These are phyloP conservation scores for Zygosaccharomyces rouxii DNA, from an alignment of 805 yeast genomes.

Conservation along the genomic window DNA sequence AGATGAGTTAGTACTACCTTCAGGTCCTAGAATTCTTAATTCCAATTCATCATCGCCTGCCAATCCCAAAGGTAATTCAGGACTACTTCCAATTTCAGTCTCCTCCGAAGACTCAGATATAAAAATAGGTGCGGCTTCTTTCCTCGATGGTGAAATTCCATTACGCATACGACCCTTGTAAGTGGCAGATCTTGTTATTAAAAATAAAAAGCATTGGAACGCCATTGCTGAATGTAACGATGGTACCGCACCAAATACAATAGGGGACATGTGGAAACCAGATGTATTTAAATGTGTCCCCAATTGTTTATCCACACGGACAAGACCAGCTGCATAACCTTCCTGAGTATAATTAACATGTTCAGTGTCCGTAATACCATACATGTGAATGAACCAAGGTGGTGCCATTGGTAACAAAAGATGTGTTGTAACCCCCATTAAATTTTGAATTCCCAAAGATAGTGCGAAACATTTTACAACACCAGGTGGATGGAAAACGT, in stretches of 20 bases:
- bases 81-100: not conserved
- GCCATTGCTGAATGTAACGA: constrained; percentile 67
- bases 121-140: not conserved
- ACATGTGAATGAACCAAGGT: constrained; percentile 64
- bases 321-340: constrained; percentile 69
- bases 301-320: constrained; percentile 57
- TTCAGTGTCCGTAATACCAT: constrained; percentile 48
- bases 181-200: constrained; percentile 36
- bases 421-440: constrained; percentile 58
- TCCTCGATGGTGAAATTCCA: not conserved
- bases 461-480: constrained; percentile 48
- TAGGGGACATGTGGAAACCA: constrained; percentile 64
- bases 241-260: constrained; percentile 64
- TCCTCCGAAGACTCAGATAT: not conserved
- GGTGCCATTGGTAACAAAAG: constrained; percentile 65
- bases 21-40: not conserved
- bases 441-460: constrained; percentile 57
- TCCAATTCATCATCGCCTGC: not conserved
- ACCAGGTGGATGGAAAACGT: constrained; percentile 66
- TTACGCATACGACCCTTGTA: constrained; percentile 18
- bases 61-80: not conserved
- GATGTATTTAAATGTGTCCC: constrained; percentile 57
- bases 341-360: constrained; percentile 56
- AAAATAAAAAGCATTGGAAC: constrained; percentile 42
- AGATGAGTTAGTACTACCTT: not conserved